phyloP scores from a whole-genome alignment of 2,329 filamentous ascomycete genomes.

The Monosporascus sp. region DNA sequence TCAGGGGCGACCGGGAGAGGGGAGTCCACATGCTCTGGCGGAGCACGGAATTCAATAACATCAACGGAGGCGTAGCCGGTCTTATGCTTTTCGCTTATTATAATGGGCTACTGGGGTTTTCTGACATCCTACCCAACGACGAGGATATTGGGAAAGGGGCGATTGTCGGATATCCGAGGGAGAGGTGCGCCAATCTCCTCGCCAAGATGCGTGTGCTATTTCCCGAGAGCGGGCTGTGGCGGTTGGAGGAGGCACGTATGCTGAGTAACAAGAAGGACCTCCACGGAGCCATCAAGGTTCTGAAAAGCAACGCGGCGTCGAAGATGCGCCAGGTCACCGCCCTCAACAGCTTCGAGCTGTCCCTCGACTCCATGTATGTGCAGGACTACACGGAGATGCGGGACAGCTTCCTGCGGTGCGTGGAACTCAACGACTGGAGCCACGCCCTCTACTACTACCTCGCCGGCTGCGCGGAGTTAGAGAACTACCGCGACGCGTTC shows the following conservation, averaged over 20 bases:
- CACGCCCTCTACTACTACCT: constrained; percentile 88
- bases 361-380: constrained; percentile 71
- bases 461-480: constrained; percentile 71
- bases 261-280: constrained; percentile 63
- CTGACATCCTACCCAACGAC: constrained; percentile 74
- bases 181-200: constrained; percentile 63
- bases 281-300: constrained; percentile 60
- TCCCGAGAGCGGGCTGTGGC: constrained; percentile 79
- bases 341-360: constrained; percentile 79
- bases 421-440: constrained; percentile 86
- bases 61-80: constrained; percentile 88
- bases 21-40: constrained; percentile 88
- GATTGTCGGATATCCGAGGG: constrained; percentile 66
- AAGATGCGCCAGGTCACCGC: constrained; percentile 86
- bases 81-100: constrained; percentile 81
- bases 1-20: constrained; percentile 78
- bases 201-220: constrained; percentile 71
- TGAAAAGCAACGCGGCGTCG: constrained; percentile 55
- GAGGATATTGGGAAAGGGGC: constrained; percentile 49
- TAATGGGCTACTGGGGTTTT: constrained; percentile 78
- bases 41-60: constrained; percentile 76
- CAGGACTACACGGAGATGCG: constrained; percentile 73
- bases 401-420: constrained; percentile 67
- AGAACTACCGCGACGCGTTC: constrained; percentile 67
- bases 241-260: constrained; percentile 81